Percentiles rank a stretch among this genome's conserved stretches.
Conservation (phyloP, 768 basidiomycete genomes). For the Boletus speciosus region DNA sequence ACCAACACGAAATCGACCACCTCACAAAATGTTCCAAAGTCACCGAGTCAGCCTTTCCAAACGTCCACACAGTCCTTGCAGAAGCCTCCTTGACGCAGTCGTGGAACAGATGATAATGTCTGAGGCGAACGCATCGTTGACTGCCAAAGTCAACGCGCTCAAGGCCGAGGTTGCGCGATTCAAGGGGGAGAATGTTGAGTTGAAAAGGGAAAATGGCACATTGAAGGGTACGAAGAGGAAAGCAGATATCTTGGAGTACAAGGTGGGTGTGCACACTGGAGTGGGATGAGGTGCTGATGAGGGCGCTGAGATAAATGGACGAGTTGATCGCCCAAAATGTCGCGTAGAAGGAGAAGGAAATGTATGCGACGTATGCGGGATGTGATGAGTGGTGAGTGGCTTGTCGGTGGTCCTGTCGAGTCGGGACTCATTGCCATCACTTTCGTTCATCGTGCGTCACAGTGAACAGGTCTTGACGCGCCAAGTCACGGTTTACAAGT, state of each 20-base stretch:
- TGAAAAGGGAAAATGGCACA: slow-evolving; percentile 66
- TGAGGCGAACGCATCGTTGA: slow-evolving; percentile 29
- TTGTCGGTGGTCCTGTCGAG: not conserved
- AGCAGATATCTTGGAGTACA: slow-evolving; percentile 77
- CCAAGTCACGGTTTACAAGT: slow-evolving; percentile 82
- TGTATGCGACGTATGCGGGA: slow-evolving; percentile 96
- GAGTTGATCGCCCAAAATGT: slow-evolving; percentile 87
- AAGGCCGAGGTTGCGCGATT: slow-evolving; percentile 70
- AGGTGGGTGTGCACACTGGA: slow-evolving; percentile 43
- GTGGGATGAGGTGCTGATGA: slow-evolving; percentile 1
- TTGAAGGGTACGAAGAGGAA: slow-evolving; percentile 72
- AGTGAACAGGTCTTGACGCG: slow-evolving; percentile 92
- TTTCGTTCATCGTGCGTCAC: not conserved
- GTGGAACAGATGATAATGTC: slow-evolving; percentile 92
- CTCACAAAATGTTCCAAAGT: slow-evolving; percentile 89
- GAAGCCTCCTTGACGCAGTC: slow-evolving; percentile 93
- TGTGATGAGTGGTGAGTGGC: slow-evolving; percentile 84
- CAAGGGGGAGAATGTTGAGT: slow-evolving; percentile 77
- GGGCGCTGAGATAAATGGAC: slow-evolving; percentile 70
- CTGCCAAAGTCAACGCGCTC: slow-evolving; percentile 70
- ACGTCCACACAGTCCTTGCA: slow-evolving; percentile 91
- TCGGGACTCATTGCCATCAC: not conserved
- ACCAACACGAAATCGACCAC: slow-evolving; percentile 94
- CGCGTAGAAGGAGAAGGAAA: slow-evolving; percentile 89
- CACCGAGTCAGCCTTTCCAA: slow-evolving; percentile 95